Conservation (phyloP, 2,329 filamentous ascomycete genomes). For the Zarea fungicola region DNA sequence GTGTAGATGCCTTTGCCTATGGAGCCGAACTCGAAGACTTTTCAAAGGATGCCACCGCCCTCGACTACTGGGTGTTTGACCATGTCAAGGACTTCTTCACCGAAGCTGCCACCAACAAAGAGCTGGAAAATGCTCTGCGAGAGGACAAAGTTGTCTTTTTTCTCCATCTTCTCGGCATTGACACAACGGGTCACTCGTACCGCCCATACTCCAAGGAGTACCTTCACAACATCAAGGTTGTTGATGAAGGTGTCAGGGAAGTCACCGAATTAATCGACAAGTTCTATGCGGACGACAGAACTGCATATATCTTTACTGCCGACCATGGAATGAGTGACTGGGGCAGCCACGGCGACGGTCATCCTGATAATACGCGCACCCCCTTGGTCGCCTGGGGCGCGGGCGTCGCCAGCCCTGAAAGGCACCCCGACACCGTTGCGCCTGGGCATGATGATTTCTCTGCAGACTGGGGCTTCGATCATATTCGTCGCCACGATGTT, state of each 20-base stretch:
- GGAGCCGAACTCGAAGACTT: conserved; percentile 84
- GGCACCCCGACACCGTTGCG: conserved; percentile 50
- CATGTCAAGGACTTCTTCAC: conserved; percentile 82
- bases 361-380: conserved; percentile 94
- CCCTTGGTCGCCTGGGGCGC: conserved; percentile 92
- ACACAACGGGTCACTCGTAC: conserved; percentile 81
- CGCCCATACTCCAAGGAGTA: conserved; percentile 95
- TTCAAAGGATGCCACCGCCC: conserved; percentile 69
- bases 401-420: conserved; percentile 71
- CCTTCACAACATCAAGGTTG: conserved; percentile 86
- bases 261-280: conserved; percentile 74
- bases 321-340: conserved; percentile 99
- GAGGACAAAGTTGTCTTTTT: conserved; percentile 93
- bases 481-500: conserved; percentile 83
- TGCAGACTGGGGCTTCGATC: conserved; percentile 77
- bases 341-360: conserved; percentile 97
- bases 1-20: conserved; percentile 84
- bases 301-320: conserved; percentile 93
- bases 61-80: conserved; percentile 96
- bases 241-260: conserved; percentile 84
- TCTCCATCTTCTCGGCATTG: conserved; percentile 83
- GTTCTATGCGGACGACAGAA: conserved; percentile 81
- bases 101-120: conserved; percentile 71
- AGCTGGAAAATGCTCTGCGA: conserved; percentile 64
- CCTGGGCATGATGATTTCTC: conserved; percentile 90